These are phyloP conservation scores for Ceratorhiza oryzae-sativae DNA, from an alignment of 1,284 basidiomycete genomes.

Conservation along the genomic window DNA sequence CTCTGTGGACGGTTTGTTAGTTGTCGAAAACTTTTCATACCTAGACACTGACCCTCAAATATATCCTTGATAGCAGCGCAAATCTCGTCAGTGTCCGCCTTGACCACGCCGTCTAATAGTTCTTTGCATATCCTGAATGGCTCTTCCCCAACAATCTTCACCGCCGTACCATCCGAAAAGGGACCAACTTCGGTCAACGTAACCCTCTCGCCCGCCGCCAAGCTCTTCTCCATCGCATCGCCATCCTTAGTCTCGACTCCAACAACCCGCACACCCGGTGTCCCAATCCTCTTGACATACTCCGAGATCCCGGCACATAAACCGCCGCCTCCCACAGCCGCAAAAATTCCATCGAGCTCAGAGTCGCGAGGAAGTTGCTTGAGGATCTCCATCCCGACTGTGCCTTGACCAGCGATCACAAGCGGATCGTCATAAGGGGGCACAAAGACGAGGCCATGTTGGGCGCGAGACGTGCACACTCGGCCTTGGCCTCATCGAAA, in stretches of 20 bases:
- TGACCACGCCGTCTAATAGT: conserved; percentile 84
- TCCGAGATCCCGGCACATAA: conserved; percentile 87
- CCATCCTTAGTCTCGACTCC: conserved; percentile 97
- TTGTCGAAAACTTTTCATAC: neutral
- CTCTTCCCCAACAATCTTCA: conserved; percentile 95
- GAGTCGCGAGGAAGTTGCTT: conserved; percentile 77
- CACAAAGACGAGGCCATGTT: conserved; percentile 86
- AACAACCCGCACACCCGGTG: conserved; percentile 80
- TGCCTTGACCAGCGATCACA: conserved; percentile 97
- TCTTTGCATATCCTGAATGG: conserved; percentile 91
- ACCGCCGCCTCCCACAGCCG: conserved; percentile 92
- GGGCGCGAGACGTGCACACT: conserved; percentile 86
- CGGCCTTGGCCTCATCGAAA: conserved; percentile 96
- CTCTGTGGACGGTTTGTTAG: conserved; percentile 59
- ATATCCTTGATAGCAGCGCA: conserved; percentile 99
- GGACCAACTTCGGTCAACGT: conserved; percentile 91
- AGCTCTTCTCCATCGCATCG: conserved; percentile 88
- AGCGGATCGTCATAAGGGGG: conserved; percentile 98
- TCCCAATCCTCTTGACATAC: conserved; percentile 94
- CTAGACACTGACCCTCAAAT: conserved; percentile 79
- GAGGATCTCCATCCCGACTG: conserved; percentile 92
- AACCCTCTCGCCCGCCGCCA: conserved; percentile 80
- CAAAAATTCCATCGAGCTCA: conserved; percentile 88
- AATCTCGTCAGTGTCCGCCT: conserved; percentile 94
- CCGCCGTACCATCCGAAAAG: conserved; percentile 98